Evolutionary conservation across 148 eudicot species (phyloP).

Genomic region (Drosera capensis): DNA sequence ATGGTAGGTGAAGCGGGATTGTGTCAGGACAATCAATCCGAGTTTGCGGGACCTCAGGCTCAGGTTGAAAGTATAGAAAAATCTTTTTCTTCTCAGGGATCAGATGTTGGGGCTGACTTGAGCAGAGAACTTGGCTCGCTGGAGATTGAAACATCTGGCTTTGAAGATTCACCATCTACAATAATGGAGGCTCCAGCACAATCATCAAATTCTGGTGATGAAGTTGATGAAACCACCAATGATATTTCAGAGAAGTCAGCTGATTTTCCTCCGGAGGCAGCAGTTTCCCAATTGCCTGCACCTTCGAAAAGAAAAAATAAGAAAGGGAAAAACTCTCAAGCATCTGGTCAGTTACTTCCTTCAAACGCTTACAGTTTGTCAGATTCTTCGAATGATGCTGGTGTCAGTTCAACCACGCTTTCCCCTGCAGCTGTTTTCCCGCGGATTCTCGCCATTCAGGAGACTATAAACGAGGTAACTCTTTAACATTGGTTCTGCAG

Average conservation of each 20-base stretch:
- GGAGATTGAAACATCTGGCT: conserved; percentile 33
- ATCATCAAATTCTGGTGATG: conserved; percentile 36
- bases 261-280: conserved; percentile 19
- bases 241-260: conserved; percentile 23
- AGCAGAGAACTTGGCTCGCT: conserved; percentile 44
- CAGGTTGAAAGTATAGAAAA: conserved; percentile 47
- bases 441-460: conserved; percentile 45
- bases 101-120: conserved; percentile 71
- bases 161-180: conserved; percentile 43
- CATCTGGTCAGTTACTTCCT: conserved; percentile 42
- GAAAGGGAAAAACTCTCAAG: conserved; percentile 51
- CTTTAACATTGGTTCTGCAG: conserved; percentile 1
- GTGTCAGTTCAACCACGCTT: conserved; percentile 22
- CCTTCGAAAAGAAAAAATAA: conserved; percentile 55
- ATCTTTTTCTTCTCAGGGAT: conserved; percentile 76
- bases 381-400: conserved; percentile 42
- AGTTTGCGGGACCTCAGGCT: conserved; percentile 24
- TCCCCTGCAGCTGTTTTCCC: conserved; percentile 27
- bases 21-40: conserved; percentile 29
- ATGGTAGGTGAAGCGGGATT: conserved; percentile 67
- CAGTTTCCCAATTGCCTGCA: conserved; percentile 26
- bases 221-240: conserved; percentile 31
- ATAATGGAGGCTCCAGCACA: conserved; percentile 37
- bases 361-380: conserved; percentile 41
- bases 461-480: conserved; percentile 53